Conservation (phyloP, 208 protist genomes). For the Trichomonas gallinae region DNA sequence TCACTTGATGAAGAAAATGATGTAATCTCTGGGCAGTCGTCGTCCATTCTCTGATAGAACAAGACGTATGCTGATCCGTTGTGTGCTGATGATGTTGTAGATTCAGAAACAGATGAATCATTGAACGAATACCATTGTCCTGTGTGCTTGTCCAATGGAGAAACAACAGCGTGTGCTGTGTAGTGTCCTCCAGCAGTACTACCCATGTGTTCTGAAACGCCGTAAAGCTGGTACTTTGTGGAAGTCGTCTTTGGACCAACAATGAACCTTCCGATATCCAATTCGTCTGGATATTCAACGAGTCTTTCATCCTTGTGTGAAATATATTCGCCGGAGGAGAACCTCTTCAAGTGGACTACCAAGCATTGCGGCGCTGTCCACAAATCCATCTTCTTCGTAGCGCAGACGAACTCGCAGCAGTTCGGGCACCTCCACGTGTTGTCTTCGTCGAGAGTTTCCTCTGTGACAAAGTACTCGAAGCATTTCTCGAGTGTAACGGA, state of each 20-base stretch:
- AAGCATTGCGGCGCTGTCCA: neutral
- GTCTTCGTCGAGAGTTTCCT: neutral
- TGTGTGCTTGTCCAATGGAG: neutral
- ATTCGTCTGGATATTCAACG: neutral
- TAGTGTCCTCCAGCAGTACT: neutral
- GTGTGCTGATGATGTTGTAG: neutral
- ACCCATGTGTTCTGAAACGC: neutral
- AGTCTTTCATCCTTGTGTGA: neutral
- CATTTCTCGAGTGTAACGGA: neutral
- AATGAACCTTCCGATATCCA: neutral
- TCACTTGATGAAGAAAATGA: too few species aligned
- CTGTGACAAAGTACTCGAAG: neutral
- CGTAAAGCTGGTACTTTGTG: neutral
- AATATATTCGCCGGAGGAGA: neutral
- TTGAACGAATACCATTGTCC: conserved; percentile 1
- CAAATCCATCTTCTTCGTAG: neutral
- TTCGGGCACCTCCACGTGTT: neutral
- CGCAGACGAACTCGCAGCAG: neutral
- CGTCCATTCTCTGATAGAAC: conserved; percentile 2
- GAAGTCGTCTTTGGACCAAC: neutral
- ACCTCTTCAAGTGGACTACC: neutral
- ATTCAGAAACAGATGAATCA: neutral
- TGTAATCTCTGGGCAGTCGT: neutral
- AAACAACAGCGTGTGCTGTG: neutral
- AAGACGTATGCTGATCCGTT: neutral